Evolutionary conservation across 2,329 filamentous ascomycete species (phyloP).

Genomic region (Blastomyces percursus): DNA sequence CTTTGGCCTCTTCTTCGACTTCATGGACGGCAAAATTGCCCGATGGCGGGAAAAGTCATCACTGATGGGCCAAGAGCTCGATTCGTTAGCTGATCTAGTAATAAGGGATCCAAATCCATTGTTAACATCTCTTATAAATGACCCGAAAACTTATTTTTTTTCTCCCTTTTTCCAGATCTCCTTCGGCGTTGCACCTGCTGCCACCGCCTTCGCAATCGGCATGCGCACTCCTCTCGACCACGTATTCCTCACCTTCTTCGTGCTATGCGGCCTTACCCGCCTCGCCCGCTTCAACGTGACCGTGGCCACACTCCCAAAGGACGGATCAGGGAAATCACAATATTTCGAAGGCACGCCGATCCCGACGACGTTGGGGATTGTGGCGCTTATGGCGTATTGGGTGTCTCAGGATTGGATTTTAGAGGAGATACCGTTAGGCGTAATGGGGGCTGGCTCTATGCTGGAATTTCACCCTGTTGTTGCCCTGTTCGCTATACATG

Average conservation of each 20-base stretch:
- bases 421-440: slow-evolving; percentile 65
- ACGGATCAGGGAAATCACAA: slow-evolving; percentile 76
- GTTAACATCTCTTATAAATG: background rate
- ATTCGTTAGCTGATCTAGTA: slow-evolving; percentile 92
- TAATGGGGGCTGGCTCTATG: slow-evolving; percentile 52
- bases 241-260: slow-evolving; percentile 70
- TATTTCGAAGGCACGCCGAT: slow-evolving; percentile 98
- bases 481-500: slow-evolving; percentile 72
- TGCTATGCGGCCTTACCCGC: slow-evolving; percentile 85
- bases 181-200: slow-evolving; percentile 83
- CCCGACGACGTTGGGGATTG: slow-evolving; percentile 74
- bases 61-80: slow-evolving; percentile 94
- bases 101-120: background rate
- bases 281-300: slow-evolving; percentile 98
- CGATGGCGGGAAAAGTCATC: slow-evolving; percentile 95
- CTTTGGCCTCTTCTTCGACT: slow-evolving; percentile 92
- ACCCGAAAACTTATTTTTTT: background rate
- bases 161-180: slow-evolving; percentile 55
- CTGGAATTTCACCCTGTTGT: slow-evolving; percentile 80
- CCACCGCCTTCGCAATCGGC: slow-evolving; percentile 78
- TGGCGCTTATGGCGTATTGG: slow-evolving; percentile 81
- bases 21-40: slow-evolving; percentile 94
- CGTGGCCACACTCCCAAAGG: slow-evolving; percentile 78
- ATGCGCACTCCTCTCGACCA: slow-evolving; percentile 77
- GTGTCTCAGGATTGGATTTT: slow-evolving; percentile 69